Evolutionary conservation across 2,329 filamentous ascomycete species (phyloP), one percentile per base, ranked within the genome.

Genomic region (Fusarium sp.): DNA sequence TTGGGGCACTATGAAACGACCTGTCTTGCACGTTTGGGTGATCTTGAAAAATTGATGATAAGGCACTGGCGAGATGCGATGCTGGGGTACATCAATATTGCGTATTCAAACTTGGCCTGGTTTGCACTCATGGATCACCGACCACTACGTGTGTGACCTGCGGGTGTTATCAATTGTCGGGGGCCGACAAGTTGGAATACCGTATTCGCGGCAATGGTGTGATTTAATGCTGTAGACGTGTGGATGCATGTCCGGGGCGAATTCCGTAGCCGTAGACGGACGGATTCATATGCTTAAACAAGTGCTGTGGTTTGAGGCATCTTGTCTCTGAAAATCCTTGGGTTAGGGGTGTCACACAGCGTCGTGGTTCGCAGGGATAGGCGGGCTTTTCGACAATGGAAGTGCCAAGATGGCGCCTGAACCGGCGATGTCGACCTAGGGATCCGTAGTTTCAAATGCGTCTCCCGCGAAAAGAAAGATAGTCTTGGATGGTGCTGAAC

Each of bases 191-290:
- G 63, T 65, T 58, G 56, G 66, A 49, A 62, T 70, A 56, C 57
- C 54, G 54, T 50, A 57, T 60, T 65, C 64, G 57, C 60, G 61
- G 62, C 41, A 53, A 74, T 62, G 71, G 71, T 66, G 73, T 71
- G 68, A 67, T 74, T 69, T 54, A 67, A 62, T 35, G 41, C 44
- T 55, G 47, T 56, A 56, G 54, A 71, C 49, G 50, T 58, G 62
- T 68, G 46, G 59, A 65, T 72, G 71, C 63, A 71, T 69, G 69
- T 61, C 56, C 56, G 65, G 68, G 73, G 71, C 62, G 47, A 70
- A 62, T 71, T 56, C 58, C 60, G 63, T 67, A 62, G 50, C 55
- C n/a, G 44, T 55, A 68, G 46, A 56, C 59, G 61, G 65, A 47
- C 50, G 61, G 44, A 45, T 62, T 65, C 49, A 62, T 65, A 57